Evolutionary conservation across 202 grass and related monocot species (phyloP).

Genomic region (Panicum hallii): DNA sequence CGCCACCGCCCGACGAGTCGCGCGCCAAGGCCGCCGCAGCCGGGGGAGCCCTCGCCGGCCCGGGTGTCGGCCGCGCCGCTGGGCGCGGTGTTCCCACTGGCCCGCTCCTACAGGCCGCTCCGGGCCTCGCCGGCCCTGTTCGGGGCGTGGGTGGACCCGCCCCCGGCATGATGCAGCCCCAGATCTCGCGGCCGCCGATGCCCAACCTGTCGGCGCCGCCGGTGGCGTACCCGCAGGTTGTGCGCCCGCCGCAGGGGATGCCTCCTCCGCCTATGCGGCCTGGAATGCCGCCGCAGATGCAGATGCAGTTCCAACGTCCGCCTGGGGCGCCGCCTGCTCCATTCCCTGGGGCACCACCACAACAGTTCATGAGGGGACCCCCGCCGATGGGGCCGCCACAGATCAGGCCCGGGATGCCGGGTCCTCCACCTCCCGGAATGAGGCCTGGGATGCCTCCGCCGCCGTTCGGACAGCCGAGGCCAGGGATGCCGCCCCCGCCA

Average conservation of each 20-base stretch:
- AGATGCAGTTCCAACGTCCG: slow-evolving; percentile 67
- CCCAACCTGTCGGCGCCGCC: slow-evolving; percentile 82
- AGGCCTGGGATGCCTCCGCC: slow-evolving; percentile 83
- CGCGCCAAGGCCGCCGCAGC: slow-evolving; percentile 67
- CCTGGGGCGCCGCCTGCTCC: slow-evolving; percentile 66
- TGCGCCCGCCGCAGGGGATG: slow-evolving; percentile 61
- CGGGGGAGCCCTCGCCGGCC: slow-evolving; percentile 60
- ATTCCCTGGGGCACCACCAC: slow-evolving; percentile 72
- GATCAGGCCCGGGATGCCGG: slow-evolving; percentile 77
- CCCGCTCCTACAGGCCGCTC: slow-evolving; percentile 82
- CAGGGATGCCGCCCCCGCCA: slow-evolving; percentile 80
- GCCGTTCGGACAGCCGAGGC: slow-evolving; percentile 73
- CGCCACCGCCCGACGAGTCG: slow-evolving; percentile 85
- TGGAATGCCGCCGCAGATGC: slow-evolving; percentile 54
- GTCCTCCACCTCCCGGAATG: slow-evolving; percentile 80
- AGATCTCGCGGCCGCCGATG: slow-evolving; percentile 86
- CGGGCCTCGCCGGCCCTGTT: slow-evolving; percentile 81
- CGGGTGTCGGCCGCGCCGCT: slow-evolving; percentile 69
- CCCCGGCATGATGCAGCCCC: slow-evolving; percentile 97
- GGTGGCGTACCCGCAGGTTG: slow-evolving; percentile 88
- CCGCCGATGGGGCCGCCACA: slow-evolving; percentile 70
- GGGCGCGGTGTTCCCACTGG: slow-evolving; percentile 76
- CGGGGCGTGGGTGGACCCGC: slow-evolving; percentile 83
- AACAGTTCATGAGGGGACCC: slow-evolving; percentile 75
- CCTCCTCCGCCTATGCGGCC: slow-evolving; percentile 47